Evolutionary conservation across 2,329 filamentous ascomycete species (phyloP).

Genomic region (Sphaceloma murrayae): DNA sequence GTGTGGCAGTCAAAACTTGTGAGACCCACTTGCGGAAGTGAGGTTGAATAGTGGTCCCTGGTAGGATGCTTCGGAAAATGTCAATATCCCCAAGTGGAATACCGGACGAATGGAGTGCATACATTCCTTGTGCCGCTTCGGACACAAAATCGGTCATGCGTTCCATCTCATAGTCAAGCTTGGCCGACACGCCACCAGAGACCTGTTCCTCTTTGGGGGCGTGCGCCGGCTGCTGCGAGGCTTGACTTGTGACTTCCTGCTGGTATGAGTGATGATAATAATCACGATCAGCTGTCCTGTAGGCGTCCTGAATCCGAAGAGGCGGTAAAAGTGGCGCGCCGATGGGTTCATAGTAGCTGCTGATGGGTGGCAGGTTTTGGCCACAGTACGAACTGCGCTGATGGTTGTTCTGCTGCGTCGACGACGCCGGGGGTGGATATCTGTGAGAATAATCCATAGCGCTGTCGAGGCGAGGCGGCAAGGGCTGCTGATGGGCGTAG

Average conservation of each 20-base stretch:
- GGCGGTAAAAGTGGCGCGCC: conserved; percentile 40
- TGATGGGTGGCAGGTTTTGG: conserved; percentile 29
- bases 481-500: conserved; percentile 33
- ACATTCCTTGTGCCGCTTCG: conserved; percentile 72
- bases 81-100: conserved; percentile 54
- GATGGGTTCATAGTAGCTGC: conserved; percentile 36
- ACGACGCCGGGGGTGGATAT: conserved; percentile 16
- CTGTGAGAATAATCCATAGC: conserved; percentile 36
- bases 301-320: conserved; percentile 35
- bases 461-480: conserved; percentile 35
- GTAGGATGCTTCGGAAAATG: conserved; percentile 53
- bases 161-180: conserved; percentile 95
- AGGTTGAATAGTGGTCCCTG: conserved; percentile 47
- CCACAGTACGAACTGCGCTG: conserved; percentile 22
- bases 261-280: conserved; percentile 31
- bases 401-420: conserved; percentile 20
- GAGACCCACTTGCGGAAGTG: conserved; percentile 87
- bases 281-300: conserved; percentile 30
- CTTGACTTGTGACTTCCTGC: conserved; percentile 30
- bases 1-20: conserved; percentile 78
- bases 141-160: conserved; percentile 92
- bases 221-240: conserved; percentile 33
- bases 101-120: conserved; percentile 47
- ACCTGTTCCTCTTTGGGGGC: conserved; percentile 52
- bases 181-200: conserved; percentile 81